A percentile compares a stretch with the other conserved stretches of the same genome.
phyloP scores from a whole-genome alignment of 1,139 yeast species.

The Meyerozyma sp. region DNA sequence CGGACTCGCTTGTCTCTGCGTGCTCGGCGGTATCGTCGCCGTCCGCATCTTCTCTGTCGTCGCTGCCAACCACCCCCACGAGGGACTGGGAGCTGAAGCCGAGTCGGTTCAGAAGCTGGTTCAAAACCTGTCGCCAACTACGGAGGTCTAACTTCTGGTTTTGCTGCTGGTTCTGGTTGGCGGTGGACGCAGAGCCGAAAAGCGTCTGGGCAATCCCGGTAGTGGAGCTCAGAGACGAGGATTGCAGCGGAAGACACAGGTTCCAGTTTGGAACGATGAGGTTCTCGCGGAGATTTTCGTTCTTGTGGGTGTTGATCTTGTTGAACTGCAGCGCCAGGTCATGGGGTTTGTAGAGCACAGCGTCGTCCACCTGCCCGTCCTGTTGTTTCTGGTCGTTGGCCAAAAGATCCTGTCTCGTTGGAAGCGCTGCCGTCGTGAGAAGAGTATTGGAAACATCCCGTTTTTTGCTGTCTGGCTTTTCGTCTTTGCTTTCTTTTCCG shows the following conservation, averaged over 20 bases:
- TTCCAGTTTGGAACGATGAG: slow-evolving; percentile 43
- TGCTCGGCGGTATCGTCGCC: slow-evolving; percentile 3
- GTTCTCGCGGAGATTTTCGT: slow-evolving; percentile 38
- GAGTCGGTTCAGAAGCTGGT: slow-evolving; percentile 31
- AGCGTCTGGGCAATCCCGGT: slow-evolving; percentile 8
- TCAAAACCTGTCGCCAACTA: slow-evolving; percentile 34
- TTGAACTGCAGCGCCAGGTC: slow-evolving; percentile 36
- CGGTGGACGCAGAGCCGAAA: slow-evolving; percentile 23
- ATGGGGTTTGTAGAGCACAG: slow-evolving; percentile 44
- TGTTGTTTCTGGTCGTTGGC: slow-evolving; percentile 7
- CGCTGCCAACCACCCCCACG: slow-evolving; percentile 21
- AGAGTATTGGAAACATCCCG: slow-evolving; percentile 26
- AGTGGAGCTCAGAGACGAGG: slow-evolving; percentile 9
- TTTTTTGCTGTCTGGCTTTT: slow-evolving; percentile 5
- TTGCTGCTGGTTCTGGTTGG: slow-evolving; percentile 14
- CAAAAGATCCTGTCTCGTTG: slow-evolving; percentile 14
- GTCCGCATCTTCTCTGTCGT: slow-evolving; percentile 2
- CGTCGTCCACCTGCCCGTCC: slow-evolving; percentile 28
- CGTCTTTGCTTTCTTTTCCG: not conserved
- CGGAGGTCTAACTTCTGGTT: slow-evolving; percentile 23
- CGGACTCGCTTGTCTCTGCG: slow-evolving; percentile 10
- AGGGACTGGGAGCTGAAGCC: slow-evolving; percentile 34
- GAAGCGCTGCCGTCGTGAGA: slow-evolving; percentile 28
- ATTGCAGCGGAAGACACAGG: slow-evolving; percentile 30
- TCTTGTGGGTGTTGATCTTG: slow-evolving; percentile 42